Evolutionary conservation across 2,329 filamentous ascomycete species (phyloP).

Genomic region (Beauveria sp.): DNA sequence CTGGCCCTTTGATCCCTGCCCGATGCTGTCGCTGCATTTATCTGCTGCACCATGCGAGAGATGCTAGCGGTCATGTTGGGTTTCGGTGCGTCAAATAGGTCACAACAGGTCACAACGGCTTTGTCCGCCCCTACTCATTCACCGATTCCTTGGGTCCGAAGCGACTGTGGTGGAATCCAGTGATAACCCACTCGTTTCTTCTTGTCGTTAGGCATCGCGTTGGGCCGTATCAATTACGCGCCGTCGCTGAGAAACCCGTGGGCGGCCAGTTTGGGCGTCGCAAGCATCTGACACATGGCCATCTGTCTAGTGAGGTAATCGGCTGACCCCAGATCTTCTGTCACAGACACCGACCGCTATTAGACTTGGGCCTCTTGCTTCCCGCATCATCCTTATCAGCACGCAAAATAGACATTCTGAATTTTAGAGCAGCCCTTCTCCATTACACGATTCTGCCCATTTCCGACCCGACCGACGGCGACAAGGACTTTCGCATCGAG

Average conservation of each 20-base stretch:
- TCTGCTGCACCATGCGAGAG: background rate
- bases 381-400: background rate
- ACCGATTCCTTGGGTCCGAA: background rate
- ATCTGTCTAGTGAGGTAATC: background rate
- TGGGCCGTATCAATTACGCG: background rate
- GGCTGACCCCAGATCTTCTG: constrained; percentile 2
- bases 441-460: background rate
- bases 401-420: background rate
- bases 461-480: background rate
- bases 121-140: background rate
- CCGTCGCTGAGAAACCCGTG: background rate
- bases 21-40: background rate
- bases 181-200: background rate
- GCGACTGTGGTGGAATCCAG: background rate
- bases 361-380: background rate
- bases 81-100: background rate
- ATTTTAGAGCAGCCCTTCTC: background rate
- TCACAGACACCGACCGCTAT: background rate
- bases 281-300: constrained; percentile 3
- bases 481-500: background rate
- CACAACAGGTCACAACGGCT: background rate
- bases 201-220: background rate
- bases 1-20: background rate
- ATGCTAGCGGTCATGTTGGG: background rate
- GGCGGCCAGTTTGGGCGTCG: background rate